Evolutionary conservation across 2,329 filamentous ascomycete genomes (phyloP).

Genomic region (Cryphonectria nitschkei): DNA sequence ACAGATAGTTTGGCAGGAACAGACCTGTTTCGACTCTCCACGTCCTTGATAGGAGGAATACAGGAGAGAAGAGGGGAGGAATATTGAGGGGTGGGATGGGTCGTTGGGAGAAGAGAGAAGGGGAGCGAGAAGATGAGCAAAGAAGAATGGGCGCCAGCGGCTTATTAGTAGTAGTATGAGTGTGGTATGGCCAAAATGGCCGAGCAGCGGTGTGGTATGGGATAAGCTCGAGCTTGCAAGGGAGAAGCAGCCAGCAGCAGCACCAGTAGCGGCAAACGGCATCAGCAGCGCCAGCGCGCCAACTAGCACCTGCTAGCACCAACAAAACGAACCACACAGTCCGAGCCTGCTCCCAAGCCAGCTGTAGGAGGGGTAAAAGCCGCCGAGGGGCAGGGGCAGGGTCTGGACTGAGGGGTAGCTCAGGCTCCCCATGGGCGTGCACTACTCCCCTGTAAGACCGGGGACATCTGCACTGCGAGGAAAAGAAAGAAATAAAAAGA

Average conservation of each 20-base stretch:
- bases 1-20: conserved; percentile 16
- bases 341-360: conserved; percentile 4
- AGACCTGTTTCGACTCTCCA: conserved; percentile 22
- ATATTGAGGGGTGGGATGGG: conserved; percentile 24
- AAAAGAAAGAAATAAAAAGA: background rate
- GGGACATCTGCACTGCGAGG: conserved; percentile 9
- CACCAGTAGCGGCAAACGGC: background rate
- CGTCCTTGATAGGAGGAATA: conserved; percentile 26
- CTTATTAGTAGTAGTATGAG: conserved; percentile 21
- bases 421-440: conserved; percentile 8
- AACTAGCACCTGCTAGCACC: background rate
- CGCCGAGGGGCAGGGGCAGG: conserved; percentile 18
- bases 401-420: conserved; percentile 19
- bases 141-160: conserved; percentile 18
- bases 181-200: conserved; percentile 14
- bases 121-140: conserved; percentile 5
- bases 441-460: background rate
- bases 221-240: conserved; percentile 17
- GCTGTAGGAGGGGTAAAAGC: conserved; percentile 8
- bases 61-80: conserved; percentile 22
- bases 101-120: conserved; percentile 13
- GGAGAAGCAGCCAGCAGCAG: conserved; percentile 8
- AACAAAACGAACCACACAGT: background rate
- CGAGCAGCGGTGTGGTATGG: conserved; percentile 24
- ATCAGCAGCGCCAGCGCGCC: background rate